A percentile compares a stretch with the other conserved stretches of the same genome.
phyloP scores from a whole-genome alignment of 306 rosid genomes.

The Herpetospermum pedunculosum region DNA sequence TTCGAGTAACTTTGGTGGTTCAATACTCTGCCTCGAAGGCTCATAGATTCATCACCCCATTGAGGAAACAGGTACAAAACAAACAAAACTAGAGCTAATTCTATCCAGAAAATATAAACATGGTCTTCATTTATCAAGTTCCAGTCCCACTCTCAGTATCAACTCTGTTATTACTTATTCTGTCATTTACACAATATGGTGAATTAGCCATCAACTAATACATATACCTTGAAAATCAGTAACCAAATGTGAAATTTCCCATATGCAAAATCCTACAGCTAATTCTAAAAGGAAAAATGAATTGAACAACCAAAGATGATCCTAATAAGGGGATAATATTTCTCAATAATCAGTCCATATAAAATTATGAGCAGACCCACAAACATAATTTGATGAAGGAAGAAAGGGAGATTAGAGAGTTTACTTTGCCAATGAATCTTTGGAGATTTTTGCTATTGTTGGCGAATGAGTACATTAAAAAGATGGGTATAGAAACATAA shows the following conservation, averaged over 20 bases:
- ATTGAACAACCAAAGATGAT: not conserved
- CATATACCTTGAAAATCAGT: not conserved
- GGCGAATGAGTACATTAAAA: slow-evolving; percentile 66
- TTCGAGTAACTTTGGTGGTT: not conserved
- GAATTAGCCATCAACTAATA: not conserved
- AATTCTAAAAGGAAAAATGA: not conserved
- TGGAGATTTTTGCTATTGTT: slow-evolving; percentile 53
- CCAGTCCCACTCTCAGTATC: not conserved
- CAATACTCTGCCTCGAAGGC: not conserved
- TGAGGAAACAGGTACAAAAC: not conserved
- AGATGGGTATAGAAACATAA: slow-evolving; percentile 56
- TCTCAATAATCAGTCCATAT: not conserved
- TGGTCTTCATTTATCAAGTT: not conserved
- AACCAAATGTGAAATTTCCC: not conserved
- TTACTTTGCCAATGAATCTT: slow-evolving; percentile 74
- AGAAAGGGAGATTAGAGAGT: not conserved
- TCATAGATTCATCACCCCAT: not conserved
- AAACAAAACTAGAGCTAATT: not conserved
- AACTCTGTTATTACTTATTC: not conserved
- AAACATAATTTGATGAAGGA: not conserved
- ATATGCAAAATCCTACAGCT: not conserved
- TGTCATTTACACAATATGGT: not conserved
- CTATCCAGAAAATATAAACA: not conserved
- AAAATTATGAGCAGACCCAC: not conserved
- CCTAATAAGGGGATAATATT: not conserved